Evolutionary conservation across 495 filamentous ascomycete species (phyloP).

Genomic region (Tuber brumale): DNA sequence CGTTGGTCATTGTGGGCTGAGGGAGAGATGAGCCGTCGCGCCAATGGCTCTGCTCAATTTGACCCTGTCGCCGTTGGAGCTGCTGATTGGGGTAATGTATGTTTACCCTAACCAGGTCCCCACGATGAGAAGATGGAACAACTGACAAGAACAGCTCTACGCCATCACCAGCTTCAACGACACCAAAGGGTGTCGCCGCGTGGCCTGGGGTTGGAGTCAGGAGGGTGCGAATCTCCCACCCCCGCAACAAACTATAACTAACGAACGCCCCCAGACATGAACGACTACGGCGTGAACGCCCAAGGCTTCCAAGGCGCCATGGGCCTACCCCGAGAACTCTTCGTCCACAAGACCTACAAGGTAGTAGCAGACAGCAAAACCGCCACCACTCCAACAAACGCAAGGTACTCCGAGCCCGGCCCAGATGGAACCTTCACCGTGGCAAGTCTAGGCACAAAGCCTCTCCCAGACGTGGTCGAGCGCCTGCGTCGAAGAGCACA

Average conservation of each 20-base stretch:
- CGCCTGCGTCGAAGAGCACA: constrained; percentile 3
- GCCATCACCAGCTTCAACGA: constrained; percentile 46
- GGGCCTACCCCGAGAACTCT: constrained; percentile 46
- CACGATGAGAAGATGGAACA: background rate
- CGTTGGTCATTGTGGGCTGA: constrained; percentile 48
- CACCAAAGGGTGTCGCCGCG: constrained; percentile 45
- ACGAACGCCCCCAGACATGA: constrained; percentile 30
- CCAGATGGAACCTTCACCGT: constrained; percentile 43
- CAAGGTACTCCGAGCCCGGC: constrained; percentile 7
- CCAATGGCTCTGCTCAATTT: constrained; percentile 44
- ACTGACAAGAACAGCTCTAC: constrained; percentile 34
- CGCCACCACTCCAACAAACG: constrained; percentile 28
- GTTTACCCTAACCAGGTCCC: background rate
- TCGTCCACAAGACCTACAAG: constrained; percentile 42
- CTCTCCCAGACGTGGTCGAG: constrained; percentile 44
- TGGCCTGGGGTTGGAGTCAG: constrained; percentile 46
- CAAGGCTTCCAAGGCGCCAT: constrained; percentile 47
- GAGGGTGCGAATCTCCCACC: constrained; percentile 30
- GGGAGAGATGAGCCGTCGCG: constrained; percentile 41
- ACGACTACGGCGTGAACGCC: constrained; percentile 42
- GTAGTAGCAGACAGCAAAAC: constrained; percentile 39
- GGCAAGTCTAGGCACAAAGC: constrained; percentile 43
- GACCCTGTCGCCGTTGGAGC: constrained; percentile 43
- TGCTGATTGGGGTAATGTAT: constrained; percentile 43
- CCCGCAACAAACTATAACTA: background rate